phyloP scores from a whole-genome alignment of 805 yeast species.

The Kurtzmaniella cleridarum region DNA sequence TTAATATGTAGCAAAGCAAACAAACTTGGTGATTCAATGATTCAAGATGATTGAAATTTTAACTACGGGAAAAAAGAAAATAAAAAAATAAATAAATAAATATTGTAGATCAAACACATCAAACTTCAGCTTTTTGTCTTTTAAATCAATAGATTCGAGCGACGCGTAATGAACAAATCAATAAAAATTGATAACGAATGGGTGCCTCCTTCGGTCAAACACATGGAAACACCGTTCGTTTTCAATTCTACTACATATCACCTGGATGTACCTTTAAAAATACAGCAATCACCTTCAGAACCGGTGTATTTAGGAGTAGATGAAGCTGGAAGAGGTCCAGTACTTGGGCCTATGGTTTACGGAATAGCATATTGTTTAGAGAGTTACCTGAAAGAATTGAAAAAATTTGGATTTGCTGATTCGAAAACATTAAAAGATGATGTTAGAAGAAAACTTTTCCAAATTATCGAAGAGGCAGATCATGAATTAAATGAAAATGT shows the following conservation, averaged over 20 bases:
- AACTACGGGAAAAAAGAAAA: conserved; percentile 1
- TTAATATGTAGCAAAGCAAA: too few species aligned
- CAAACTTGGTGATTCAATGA: too few species aligned
- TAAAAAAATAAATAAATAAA: conserved; percentile 1
- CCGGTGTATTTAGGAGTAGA: conserved; percentile 80
- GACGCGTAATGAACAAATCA: too few species aligned
- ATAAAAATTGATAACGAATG: conserved; percentile 11
- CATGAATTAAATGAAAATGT: conserved; percentile 48
- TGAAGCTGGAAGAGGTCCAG: conserved; percentile 99
- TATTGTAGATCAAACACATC: too few species aligned
- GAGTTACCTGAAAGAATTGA: conserved; percentile 42
- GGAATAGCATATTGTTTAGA: conserved; percentile 75
- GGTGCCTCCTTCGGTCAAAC: conserved; percentile 30
- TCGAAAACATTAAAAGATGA: conserved; percentile 80
- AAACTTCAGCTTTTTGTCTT: too few species aligned
- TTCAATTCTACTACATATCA: conserved; percentile 44
- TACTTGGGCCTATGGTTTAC: conserved; percentile 96
- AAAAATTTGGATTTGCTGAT: conserved; percentile 79
- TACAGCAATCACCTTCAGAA: conserved; percentile 25
- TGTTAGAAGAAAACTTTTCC: conserved; percentile 58
- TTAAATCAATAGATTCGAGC: too few species aligned
- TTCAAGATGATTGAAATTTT: too few species aligned
- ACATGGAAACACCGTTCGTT: conserved; percentile 18
- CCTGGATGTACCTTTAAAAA: conserved; percentile 43
- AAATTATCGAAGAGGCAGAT: conserved; percentile 44